Evolutionary conservation across 352 stramenopile genomes (phyloP).

Genomic region (Pythium grandisporangium): DNA sequence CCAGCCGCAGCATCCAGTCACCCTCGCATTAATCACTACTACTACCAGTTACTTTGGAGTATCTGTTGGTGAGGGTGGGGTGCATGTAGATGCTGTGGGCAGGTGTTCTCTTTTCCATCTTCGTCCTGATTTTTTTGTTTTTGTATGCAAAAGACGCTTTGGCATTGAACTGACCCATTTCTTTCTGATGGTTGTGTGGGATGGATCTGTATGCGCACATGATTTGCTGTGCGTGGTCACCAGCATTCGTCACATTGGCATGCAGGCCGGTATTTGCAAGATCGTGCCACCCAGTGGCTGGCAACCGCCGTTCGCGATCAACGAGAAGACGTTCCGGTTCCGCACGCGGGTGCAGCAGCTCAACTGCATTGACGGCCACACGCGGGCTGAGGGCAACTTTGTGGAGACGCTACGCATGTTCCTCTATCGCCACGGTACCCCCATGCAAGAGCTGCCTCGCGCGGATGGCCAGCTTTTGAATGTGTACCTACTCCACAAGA

Average conservation of each 20-base stretch:
- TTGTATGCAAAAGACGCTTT: too few species aligned
- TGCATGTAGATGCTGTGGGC: too few species aligned
- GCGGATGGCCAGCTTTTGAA: conserved; percentile 67
- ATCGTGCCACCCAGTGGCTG: conserved; percentile 96
- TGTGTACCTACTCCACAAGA: conserved; percentile 60
- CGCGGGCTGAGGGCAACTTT: conserved; percentile 71
- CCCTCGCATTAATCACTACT: too few species aligned
- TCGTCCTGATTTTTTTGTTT: too few species aligned
- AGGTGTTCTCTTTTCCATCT: too few species aligned
- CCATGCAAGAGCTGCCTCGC: conserved; percentile 69
- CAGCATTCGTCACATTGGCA: conserved; percentile 85
- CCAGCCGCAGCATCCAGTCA: too few species aligned
- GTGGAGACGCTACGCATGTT: conserved; percentile 76
- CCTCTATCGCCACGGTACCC: conserved; percentile 60
- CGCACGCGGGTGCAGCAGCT: conserved; percentile 95
- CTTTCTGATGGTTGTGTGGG: too few species aligned
- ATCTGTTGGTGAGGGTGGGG: too few species aligned
- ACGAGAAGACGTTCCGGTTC: conserved; percentile 86
- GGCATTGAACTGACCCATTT: too few species aligned
- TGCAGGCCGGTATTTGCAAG: conserved; percentile 96
- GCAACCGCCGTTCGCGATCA: conserved; percentile 85
- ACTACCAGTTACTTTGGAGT: too few species aligned
- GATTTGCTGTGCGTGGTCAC: background rate
- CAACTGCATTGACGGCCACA: conserved; percentile 85
- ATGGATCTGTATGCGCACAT: too few species aligned